Base-by-base conservation (phyloP, 2,329 filamentous ascomycete genomes). In the Xylariaceae sp. region DNA sequence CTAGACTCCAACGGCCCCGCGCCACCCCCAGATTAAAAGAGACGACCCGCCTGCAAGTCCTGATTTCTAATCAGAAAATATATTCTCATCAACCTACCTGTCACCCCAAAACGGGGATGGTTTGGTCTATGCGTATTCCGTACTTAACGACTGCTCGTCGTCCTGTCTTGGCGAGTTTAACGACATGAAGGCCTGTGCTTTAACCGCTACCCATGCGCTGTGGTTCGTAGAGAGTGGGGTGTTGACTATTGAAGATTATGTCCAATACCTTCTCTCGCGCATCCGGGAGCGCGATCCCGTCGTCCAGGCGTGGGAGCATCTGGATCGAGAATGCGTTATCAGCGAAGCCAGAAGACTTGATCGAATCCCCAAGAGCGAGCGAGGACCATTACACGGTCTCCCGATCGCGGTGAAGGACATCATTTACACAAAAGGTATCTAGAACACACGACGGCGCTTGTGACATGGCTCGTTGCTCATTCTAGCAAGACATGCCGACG, bases 321-420 rank as follows among this genome's bases (percentile, higher is more conserved):
- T 80, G 11, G 69, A 78, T 60, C 71, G 72, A 0, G 71, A 75
- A 1, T 71, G 76, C 55, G 76, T 83, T 4, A 72, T 83, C 4
- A 64, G 72, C 23, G 76, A 79, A 60, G 82, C 82, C 2, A 74
- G 71, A 55, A 69, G 69, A 17, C 74, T 84, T 0, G 82, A 85
- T 63, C 60, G 71, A 18, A 65, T 82, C 1, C 77, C 80, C 0
- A 51, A 61, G 1, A 69, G 73, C 4, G 65, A 80, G 55, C 73
- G 81, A 59, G 80, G 81, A 0, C 78, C 77, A 2, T 68, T 84
- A 0, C 80, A 83, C 66, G 82, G 82, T 1, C 68, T 84, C 1
- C 75, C 78, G 0, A 69, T 84, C 15, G 81, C 76, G 2, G 74
- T 84, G 0, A 84, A 84, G 64, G 82, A 84, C 74, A 75, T 83